Conservation (phyloP, 2,329 filamentous ascomycete genomes). For the Dothideomycetidae sp. region DNA sequence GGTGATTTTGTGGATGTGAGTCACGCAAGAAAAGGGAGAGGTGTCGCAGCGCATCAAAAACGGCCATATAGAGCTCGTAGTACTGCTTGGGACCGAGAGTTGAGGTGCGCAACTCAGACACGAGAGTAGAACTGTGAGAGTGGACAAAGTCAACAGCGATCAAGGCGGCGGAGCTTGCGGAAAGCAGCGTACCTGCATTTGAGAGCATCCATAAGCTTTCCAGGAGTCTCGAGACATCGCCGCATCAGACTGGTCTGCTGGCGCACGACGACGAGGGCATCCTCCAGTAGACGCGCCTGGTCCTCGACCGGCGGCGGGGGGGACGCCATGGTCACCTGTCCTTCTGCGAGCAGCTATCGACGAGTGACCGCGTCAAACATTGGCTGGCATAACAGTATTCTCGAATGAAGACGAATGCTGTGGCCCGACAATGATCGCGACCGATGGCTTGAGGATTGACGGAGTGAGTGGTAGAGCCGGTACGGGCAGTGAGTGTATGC, state of each 20-base stretch:
- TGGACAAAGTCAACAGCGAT: slow-evolving; percentile 17
- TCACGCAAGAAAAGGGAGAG: slow-evolving; percentile 93
- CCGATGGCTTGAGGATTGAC: neutral
- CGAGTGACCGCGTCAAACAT: neutral
- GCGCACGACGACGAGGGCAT: slow-evolving; percentile 89
- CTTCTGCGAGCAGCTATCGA: slow-evolving; percentile 3
- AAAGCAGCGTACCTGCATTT: slow-evolving; percentile 75
- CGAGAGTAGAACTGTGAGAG: slow-evolving; percentile 68
- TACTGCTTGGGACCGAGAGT: slow-evolving; percentile 98
- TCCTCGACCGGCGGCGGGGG: slow-evolving; percentile 35
- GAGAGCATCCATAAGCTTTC: slow-evolving; percentile 98
- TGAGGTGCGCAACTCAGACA: slow-evolving; percentile 95
- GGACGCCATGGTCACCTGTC: slow-evolving; percentile 28
- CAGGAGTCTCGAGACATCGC: slow-evolving; percentile 89
- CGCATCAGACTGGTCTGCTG: slow-evolving; percentile 96
- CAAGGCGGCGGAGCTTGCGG: slow-evolving; percentile 4
- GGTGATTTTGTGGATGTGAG: slow-evolving; percentile 93
- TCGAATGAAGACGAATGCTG: neutral
- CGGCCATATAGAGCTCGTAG: slow-evolving; percentile 98
- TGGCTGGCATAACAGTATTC: neutral
- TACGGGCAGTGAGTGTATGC: neutral
- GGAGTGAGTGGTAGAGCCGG: neutral
- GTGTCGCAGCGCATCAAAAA: slow-evolving; percentile 94
- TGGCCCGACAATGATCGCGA: neutral
- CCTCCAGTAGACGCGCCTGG: slow-evolving; percentile 81